phyloP scores from a whole-genome alignment of 345 rosid species.

The Ceriops tagal region DNA sequence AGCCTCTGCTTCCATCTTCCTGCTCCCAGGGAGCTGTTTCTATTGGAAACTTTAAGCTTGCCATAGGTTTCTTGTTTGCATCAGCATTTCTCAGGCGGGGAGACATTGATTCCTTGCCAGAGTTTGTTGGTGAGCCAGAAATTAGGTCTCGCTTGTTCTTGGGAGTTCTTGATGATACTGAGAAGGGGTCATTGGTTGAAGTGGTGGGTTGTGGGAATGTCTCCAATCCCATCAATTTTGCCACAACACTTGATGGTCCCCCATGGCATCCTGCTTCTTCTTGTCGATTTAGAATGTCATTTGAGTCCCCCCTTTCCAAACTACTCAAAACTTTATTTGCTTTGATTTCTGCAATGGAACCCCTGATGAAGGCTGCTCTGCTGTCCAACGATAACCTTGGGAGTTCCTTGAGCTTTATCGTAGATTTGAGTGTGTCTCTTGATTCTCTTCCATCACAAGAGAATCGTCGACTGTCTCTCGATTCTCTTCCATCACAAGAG shows the following conservation, averaged over 20 bases:
- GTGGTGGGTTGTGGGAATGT: conserved; percentile 39
- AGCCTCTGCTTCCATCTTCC: conserved; percentile 45
- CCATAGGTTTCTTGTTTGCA: conserved; percentile 37
- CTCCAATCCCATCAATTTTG: conserved; percentile 90
- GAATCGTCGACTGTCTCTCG: conserved; percentile 69
- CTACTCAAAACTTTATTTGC: conserved; percentile 32
- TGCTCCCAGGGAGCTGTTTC: conserved; percentile 73
- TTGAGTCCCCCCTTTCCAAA: conserved; percentile 14
- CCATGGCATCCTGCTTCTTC: conserved; percentile 54
- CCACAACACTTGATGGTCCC: conserved; percentile 66
- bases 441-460: conserved; percentile 83
- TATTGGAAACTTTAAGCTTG: conserved; percentile 47
- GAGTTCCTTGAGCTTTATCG: conserved; percentile 60
- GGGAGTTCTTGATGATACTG: conserved; percentile 28
- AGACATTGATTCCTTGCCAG: conserved; percentile 39
- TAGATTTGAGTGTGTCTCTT: conserved; percentile 47
- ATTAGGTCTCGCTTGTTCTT: conserved; percentile 33
- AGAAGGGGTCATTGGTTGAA: conserved; percentile 18
- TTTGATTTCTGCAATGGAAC: conserved; percentile 37
- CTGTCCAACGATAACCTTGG: conserved; percentile 93
- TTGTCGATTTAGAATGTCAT: conserved; percentile 23
- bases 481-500: conserved; percentile 82
- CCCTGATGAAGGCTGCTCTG: conserved; percentile 46
- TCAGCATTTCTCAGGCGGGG: conserved; percentile 38
- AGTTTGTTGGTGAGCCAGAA: conserved; percentile 48